phyloP scores from a whole-genome alignment of 495 filamentous ascomycete genomes.

The Daldinia childiae region DNA sequence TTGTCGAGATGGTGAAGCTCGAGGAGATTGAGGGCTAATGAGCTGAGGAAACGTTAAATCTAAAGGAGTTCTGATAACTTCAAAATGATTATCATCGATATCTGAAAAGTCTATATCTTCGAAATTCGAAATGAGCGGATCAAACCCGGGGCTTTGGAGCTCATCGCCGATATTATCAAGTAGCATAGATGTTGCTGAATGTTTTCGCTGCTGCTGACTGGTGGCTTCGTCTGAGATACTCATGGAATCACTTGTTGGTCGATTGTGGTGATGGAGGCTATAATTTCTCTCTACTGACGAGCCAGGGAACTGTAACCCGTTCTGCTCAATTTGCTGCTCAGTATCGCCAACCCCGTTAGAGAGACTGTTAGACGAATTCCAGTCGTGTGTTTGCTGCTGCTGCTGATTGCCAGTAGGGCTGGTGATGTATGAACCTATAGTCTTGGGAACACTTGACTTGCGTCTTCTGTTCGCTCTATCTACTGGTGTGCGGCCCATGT shows the following conservation, averaged over 20 bases:
- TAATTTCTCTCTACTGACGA: background rate
- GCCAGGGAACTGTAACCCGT: background rate
- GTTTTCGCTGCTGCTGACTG: background rate
- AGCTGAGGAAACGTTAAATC: background rate
- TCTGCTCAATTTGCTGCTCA: background rate
- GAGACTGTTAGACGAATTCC: background rate
- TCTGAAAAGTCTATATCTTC: constrained; percentile 1
- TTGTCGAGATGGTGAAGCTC: background rate
- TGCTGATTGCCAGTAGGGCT: background rate
- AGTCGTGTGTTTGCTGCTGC: background rate
- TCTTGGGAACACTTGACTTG: background rate
- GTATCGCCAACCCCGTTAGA: background rate
- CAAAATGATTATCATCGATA: constrained; percentile 1
- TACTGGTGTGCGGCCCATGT: background rate
- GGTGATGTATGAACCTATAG: background rate
- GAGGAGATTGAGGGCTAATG: background rate
- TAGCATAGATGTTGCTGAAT: background rate
- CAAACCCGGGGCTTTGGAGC: background rate
- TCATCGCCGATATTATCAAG: background rate
- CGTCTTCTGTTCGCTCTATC: background rate
- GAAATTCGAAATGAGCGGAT: background rate
- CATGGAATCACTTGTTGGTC: background rate
- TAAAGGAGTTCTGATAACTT: background rate
- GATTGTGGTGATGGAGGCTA: background rate
- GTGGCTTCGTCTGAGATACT: background rate